Evolutionary conservation across 1,139 yeast species (phyloP).

Genomic region (Candida dubliniensis): DNA sequence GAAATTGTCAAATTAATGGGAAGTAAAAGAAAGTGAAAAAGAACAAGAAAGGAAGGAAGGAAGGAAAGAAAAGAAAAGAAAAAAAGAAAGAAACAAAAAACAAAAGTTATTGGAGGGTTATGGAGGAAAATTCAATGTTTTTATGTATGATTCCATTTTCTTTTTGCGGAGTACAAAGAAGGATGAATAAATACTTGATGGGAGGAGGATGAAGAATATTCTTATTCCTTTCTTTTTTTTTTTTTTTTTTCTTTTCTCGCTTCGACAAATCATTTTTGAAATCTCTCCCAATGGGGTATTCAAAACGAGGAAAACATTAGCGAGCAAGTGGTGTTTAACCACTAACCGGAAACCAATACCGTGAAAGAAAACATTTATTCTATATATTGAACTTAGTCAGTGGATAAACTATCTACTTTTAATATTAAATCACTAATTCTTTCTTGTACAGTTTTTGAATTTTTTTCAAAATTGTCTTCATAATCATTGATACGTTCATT

Average conservation of each 20-base stretch:
- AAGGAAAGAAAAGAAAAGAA: not conserved
- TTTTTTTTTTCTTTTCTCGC: too few relatives aligned
- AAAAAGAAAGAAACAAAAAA: not conserved
- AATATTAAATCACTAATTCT: conserved; percentile 16
- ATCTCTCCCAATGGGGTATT: too few relatives aligned
- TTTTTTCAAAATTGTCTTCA: conserved; percentile 16
- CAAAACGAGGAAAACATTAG: too few relatives aligned
- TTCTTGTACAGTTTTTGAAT: conserved; percentile 14
- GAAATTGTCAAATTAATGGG: not conserved
- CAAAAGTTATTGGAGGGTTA: not conserved
- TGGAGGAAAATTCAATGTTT: not conserved
- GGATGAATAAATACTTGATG: too few relatives aligned
- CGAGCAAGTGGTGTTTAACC: too few relatives aligned
- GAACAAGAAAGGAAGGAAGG: not conserved
- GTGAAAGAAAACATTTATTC: too few relatives aligned
- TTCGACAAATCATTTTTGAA: too few relatives aligned
- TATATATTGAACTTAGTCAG: conserved; percentile 1
- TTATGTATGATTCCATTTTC: not conserved
- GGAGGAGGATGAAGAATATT: too few relatives aligned
- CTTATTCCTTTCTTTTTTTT: too few relatives aligned
- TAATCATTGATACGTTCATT: conserved; percentile 34
- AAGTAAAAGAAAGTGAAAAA: not conserved
- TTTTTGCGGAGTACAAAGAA: not conserved
- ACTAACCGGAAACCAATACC: too few relatives aligned
- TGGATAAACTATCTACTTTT: conserved; percentile 7